phyloP scores from a whole-genome alignment of 1,284 basidiomycete genomes.

The Vanrija sp. region DNA sequence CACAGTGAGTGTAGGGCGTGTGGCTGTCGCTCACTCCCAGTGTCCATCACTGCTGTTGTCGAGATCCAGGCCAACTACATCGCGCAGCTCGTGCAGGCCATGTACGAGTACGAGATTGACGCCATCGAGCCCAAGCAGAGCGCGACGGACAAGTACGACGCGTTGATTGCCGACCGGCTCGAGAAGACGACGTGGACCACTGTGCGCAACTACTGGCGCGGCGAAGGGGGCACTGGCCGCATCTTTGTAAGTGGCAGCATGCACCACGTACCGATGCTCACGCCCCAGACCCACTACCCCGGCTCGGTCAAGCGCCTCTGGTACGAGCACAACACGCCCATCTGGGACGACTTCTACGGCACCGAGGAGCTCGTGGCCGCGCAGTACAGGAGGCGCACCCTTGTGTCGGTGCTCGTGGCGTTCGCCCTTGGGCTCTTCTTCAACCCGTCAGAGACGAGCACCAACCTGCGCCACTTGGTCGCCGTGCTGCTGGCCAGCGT shows the following conservation, averaged over 20 bases:
- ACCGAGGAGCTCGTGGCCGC: not conserved
- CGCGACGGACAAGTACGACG: constrained; percentile 17
- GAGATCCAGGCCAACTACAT: constrained; percentile 17
- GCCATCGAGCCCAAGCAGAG: constrained; percentile 4
- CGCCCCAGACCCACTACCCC: constrained; percentile 9
- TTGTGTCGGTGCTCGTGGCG: not conserved
- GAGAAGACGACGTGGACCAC: constrained; percentile 10
- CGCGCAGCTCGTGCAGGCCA: constrained; percentile 7
- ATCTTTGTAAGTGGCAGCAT: constrained; percentile 9
- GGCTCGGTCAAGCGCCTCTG: constrained; percentile 4
- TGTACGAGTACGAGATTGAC: constrained; percentile 6
- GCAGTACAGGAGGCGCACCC: not conserved
- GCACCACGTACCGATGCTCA: not conserved
- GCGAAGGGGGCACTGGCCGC: constrained; percentile 11
- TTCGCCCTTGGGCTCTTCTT: not conserved
- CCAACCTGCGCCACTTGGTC: no score
- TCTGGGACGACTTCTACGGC: constrained; percentile 11
- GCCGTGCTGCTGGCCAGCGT: no score
- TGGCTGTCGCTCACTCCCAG: not conserved
- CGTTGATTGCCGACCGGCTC: constrained; percentile 18
- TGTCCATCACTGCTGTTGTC: constrained; percentile 10
- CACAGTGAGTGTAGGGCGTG: constrained; percentile 14
- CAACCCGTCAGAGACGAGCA: no score
- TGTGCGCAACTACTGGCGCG: constrained; percentile 13
- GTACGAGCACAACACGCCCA: constrained; percentile 8